These are phyloP conservation scores for Takakia lepidozioides DNA, from an alignment of 225 moss, liverwort and hornwort species.

Conservation along the genomic window DNA sequence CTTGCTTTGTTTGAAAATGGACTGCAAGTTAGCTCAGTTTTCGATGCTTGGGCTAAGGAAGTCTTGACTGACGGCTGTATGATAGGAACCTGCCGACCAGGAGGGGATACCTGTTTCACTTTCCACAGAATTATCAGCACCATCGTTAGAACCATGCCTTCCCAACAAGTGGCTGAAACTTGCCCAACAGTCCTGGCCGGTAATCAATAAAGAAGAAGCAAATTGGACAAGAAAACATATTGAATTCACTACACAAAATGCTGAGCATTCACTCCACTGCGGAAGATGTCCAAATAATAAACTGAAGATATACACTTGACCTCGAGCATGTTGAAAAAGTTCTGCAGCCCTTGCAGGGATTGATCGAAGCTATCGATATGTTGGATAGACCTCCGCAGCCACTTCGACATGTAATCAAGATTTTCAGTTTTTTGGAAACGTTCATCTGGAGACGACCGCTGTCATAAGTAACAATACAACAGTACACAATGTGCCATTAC, in stretches of 20 bases:
- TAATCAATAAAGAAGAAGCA: slow-evolving; percentile 1
- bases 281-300: too few species aligned
- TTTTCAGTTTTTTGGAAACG: slow-evolving; percentile 46
- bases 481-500: too few species aligned
- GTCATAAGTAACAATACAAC: too few species aligned
- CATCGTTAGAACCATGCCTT: too few species aligned
- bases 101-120: slow-evolving; percentile 9
- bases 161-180: too few species aligned
- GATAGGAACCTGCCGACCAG: slow-evolving; percentile 8
- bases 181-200: too few species aligned
- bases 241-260: not conserved
- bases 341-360: slow-evolving; percentile 39
- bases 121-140: slow-evolving; percentile 1
- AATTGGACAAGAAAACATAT: too few species aligned
- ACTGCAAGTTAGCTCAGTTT: too few species aligned
- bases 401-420: slow-evolving; percentile 72
- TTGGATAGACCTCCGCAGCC: slow-evolving; percentile 58
- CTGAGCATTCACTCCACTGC: not conserved
- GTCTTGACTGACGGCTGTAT: too few species aligned
- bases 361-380: slow-evolving; percentile 45
- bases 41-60: slow-evolving; percentile 9
- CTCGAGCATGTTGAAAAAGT: slow-evolving; percentile 52
- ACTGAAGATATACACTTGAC: slow-evolving; percentile 15
- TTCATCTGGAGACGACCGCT: too few species aligned
- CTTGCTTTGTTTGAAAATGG: too few species aligned